Conservation (phyloP, 2,329 filamentous ascomycete genomes). For the Colletotrichum aenigma region DNA sequence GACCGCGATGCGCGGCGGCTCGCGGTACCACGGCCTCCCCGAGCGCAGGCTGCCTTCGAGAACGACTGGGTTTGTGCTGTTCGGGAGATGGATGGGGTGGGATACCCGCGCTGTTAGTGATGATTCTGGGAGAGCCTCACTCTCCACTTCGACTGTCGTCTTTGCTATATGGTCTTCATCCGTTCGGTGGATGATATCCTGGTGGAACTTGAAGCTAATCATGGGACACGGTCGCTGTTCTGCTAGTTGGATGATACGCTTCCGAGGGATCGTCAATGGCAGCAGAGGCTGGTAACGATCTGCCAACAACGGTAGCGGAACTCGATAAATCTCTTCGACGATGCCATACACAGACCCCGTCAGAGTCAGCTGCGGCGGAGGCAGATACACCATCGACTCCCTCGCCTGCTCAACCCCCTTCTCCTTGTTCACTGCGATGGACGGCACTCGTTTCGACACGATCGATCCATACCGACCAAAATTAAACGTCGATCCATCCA, state of each 20-base stretch:
- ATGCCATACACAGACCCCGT: constrained; percentile 45
- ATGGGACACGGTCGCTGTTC: constrained; percentile 42
- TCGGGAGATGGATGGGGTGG: constrained; percentile 32
- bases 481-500: constrained; percentile 18
- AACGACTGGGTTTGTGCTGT: constrained; percentile 32
- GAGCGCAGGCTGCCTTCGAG: constrained; percentile 39
- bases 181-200: constrained; percentile 36
- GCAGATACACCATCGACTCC: constrained; percentile 14
- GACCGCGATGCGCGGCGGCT: constrained; percentile 31
- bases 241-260: constrained; percentile 39
- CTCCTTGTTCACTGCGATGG: constrained; percentile 1
- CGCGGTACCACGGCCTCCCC: constrained; percentile 17
- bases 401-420: background rate
- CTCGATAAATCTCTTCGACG: constrained; percentile 31
- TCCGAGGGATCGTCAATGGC: constrained; percentile 37
- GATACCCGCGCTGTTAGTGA: constrained; percentile 40
- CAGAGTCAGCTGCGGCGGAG: constrained; percentile 39
- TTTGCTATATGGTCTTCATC: constrained; percentile 7
- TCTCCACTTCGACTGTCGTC: constrained; percentile 37
- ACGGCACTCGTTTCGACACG: constrained; percentile 20
- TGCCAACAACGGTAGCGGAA: constrained; percentile 34
- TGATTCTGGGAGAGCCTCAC: constrained; percentile 42
- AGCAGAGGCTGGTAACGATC: constrained; percentile 44
- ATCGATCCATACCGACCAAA: background rate
- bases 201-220: constrained; percentile 40